Percentiles rank a stretch among this genome's conserved stretches.
Evolutionary conservation across 129 eudicot species (phyloP).

Genomic region (Helianthus annuus): DNA sequence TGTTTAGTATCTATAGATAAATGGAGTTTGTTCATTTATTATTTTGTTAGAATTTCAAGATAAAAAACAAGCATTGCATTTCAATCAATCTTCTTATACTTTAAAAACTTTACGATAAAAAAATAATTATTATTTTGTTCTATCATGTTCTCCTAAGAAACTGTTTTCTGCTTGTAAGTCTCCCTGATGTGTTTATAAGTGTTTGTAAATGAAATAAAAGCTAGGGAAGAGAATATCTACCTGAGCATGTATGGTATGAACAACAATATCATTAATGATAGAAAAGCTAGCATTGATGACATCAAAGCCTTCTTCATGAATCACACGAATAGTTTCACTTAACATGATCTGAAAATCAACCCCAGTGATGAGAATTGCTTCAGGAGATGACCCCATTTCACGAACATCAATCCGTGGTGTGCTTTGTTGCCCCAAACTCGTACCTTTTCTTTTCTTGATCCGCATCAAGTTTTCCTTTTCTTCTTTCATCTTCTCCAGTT

Average conservation of each 20-base stretch:
- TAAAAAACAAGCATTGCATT: too few species aligned
- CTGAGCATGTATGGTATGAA: constrained; percentile 80
- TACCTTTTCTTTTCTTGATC: background rate
- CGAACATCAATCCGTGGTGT: constrained; percentile 53
- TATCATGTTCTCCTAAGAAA: too few species aligned
- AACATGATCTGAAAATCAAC: constrained; percentile 63
- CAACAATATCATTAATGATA: constrained; percentile 40
- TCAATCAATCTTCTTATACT: too few species aligned
- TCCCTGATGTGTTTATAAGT: too few species aligned
- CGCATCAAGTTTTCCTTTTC: constrained; percentile 42
- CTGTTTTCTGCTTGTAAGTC: too few species aligned
- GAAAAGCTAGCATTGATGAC: constrained; percentile 62
- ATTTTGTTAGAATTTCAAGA: too few species aligned
- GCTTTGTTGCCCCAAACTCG: constrained; percentile 17
- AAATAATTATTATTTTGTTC: too few species aligned
- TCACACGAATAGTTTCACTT: constrained; percentile 48
- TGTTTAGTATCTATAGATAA: too few species aligned
- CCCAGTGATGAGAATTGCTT: constrained; percentile 61
- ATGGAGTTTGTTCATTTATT: too few species aligned
- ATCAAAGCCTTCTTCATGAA: constrained; percentile 78
- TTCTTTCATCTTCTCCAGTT: constrained; percentile 73
- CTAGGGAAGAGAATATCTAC: constrained; percentile 28
- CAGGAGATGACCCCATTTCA: constrained; percentile 47
- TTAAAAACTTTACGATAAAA: too few species aligned
- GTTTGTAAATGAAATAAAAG: too few species aligned